Evolutionary conservation across 768 basidiomycete species (phyloP).

Genomic region (Leccinum longicurvipes): DNA sequence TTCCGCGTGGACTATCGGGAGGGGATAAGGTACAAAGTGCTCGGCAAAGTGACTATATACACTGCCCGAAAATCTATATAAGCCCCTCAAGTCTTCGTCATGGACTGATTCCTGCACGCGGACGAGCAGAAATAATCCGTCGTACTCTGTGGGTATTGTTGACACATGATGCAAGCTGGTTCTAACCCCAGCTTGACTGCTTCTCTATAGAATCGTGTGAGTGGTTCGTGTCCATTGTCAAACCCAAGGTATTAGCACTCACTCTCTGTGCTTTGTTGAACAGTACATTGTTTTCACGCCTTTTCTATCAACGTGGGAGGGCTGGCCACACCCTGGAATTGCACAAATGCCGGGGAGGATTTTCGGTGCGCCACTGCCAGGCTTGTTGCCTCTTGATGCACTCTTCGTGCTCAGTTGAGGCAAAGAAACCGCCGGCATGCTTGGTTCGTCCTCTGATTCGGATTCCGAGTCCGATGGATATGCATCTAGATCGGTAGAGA

Average conservation of each 20-base stretch:
- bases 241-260: constrained; percentile 26
- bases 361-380: constrained; percentile 1
- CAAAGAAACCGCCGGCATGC: constrained; percentile 6
- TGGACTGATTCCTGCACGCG: constrained; percentile 56
- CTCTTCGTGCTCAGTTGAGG: constrained; percentile 8
- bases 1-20: not conserved
- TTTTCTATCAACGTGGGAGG: constrained; percentile 51
- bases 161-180: constrained; percentile 62
- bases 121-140: constrained; percentile 62
- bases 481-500: constrained; percentile 30
- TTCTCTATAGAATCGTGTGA: constrained; percentile 40
- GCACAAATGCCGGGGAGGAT: constrained; percentile 41
- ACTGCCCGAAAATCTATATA: not conserved
- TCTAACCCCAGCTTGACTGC: constrained; percentile 52
- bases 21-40: not conserved
- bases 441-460: constrained; percentile 23
- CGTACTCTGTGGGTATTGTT: constrained; percentile 54
- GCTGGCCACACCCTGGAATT: constrained; percentile 56
- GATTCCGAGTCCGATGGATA: constrained; percentile 30
- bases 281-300: constrained; percentile 54
- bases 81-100: constrained; percentile 42
- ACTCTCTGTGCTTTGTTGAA: constrained; percentile 62
- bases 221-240: not conserved
- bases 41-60: too few relatives aligned
- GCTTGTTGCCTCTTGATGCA: constrained; percentile 12